Evolutionary conservation across 2,329 filamentous ascomycete genomes (phyloP).

Genomic region (Alternaria atra): DNA sequence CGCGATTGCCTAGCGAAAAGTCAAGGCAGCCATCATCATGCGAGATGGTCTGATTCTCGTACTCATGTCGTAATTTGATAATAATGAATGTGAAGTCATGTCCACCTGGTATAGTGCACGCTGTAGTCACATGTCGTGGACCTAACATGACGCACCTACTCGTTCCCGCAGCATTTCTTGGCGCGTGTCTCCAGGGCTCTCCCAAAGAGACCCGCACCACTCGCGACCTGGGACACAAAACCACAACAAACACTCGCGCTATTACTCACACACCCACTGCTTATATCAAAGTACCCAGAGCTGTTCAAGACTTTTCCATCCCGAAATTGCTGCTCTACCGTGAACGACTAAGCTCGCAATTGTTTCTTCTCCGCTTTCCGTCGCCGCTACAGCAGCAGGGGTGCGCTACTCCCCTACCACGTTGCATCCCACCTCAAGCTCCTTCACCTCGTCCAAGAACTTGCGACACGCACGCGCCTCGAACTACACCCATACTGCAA

Average conservation of each 20-base stretch:
- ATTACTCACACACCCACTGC: constrained; percentile 22
- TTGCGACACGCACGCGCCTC: constrained; percentile 13
- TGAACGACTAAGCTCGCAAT: constrained; percentile 14
- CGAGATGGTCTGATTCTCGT: neutral
- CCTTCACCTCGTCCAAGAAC: constrained; percentile 15
- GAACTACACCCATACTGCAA: neutral
- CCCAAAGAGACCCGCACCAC: constrained; percentile 16
- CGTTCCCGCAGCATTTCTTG: constrained; percentile 14
- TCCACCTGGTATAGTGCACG: neutral
- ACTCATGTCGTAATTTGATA: constrained; percentile 1
- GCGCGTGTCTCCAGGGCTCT: constrained; percentile 12
- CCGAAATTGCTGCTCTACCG: constrained; percentile 17
- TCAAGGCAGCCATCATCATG: constrained; percentile 7
- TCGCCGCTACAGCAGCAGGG: constrained; percentile 36
- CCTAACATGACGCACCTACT: constrained; percentile 23
- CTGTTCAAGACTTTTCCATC: constrained; percentile 9
- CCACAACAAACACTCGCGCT: constrained; percentile 32
- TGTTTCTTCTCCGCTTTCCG: constrained; percentile 40
- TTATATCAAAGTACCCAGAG: constrained; percentile 4
- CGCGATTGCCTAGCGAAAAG: constrained; percentile 5
- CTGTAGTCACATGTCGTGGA: constrained; percentile 14
- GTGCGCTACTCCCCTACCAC: constrained; percentile 34
- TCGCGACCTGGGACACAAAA: constrained; percentile 27
- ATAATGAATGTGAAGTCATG: neutral
- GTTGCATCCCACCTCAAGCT: constrained; percentile 38